A percentile compares a stretch with the other conserved stretches of the same genome.
Evolutionary conservation across 441 rosid species (phyloP).

Genomic region (Gossypium laxum): DNA sequence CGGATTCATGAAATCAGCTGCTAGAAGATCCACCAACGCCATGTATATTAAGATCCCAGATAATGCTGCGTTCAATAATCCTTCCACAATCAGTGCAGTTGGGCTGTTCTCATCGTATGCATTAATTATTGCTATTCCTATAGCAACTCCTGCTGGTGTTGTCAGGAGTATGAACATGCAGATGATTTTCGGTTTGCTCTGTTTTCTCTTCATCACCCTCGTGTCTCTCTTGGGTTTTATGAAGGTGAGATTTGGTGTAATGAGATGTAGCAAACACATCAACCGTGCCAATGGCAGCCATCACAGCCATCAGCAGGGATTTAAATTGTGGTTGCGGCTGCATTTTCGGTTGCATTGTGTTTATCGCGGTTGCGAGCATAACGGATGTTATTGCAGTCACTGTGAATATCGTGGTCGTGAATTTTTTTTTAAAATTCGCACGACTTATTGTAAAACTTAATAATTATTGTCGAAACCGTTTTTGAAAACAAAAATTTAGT

Average conservation of each 20-base stretch:
- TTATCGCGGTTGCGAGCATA: too few relatives aligned
- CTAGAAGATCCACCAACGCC: constrained; percentile 72
- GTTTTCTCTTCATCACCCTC: constrained; percentile 17
- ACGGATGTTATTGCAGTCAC: too few relatives aligned
- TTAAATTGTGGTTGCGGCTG: too few relatives aligned
- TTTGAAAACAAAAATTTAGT: too few relatives aligned
- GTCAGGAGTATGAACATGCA: constrained; percentile 37
- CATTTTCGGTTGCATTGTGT: too few relatives aligned
- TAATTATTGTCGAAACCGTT: too few relatives aligned
- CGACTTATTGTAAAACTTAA: too few relatives aligned
- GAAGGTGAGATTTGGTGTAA: constrained; percentile 4
- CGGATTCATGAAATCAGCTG: constrained; percentile 57
- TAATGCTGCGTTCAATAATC: constrained; percentile 49
- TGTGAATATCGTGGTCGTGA: too few relatives aligned
- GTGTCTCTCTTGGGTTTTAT: not conserved
- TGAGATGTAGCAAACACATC: constrained; percentile 47
- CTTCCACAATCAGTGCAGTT: constrained; percentile 46
- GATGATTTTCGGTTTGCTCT: not conserved
- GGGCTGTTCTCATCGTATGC: constrained; percentile 34
- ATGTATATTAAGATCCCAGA: constrained; percentile 71
- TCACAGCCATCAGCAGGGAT: constrained; percentile 39
- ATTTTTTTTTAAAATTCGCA: too few relatives aligned
- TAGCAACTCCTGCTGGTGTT: constrained; percentile 51
- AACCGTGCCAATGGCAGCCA: constrained; percentile 40
- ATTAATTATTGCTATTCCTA: constrained; percentile 47